These are phyloP conservation scores for Orychophragmus violaceus DNA, from an alignment of 345 rosid genomes.

Conservation along the genomic window DNA sequence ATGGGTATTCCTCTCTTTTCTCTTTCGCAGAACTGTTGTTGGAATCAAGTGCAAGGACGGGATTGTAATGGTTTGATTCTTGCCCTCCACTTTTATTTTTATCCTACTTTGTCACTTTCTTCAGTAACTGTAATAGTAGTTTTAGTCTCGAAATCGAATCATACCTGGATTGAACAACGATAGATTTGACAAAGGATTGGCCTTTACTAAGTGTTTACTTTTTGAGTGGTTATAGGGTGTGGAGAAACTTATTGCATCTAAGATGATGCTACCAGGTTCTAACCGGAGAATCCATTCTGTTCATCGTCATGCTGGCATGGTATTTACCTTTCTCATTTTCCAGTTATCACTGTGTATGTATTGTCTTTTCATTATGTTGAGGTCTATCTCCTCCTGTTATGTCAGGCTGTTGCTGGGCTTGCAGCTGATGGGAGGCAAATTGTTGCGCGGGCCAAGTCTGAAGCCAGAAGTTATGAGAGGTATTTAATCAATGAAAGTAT, in stretches of 20 bases:
- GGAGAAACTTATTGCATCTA: constrained; percentile 94
- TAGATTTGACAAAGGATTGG: background rate
- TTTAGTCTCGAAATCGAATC: background rate
- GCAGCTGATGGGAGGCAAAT: constrained; percentile 99
- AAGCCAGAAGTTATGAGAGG: constrained; percentile 87
- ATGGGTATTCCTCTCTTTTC: too few species aligned
- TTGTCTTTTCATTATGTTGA: background rate
- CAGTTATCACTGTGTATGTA: background rate
- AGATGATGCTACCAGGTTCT: constrained; percentile 98
- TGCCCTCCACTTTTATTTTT: background rate
- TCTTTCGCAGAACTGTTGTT: constrained; percentile 65
- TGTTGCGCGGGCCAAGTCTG: constrained; percentile 85
- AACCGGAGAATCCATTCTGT: constrained; percentile 92
- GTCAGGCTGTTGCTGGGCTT: constrained; percentile 96
- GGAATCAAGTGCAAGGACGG: constrained; percentile 99
- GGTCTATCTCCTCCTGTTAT: background rate
- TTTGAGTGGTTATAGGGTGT: constrained; percentile 58
- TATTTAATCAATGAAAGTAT: constrained; percentile 14
- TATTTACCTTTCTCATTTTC: constrained; percentile 9
- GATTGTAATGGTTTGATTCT: constrained; percentile 64
- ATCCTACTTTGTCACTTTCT: background rate
- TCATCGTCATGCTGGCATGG: constrained; percentile 98
- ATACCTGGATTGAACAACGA: background rate
- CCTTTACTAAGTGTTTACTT: background rate
- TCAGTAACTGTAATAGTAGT: background rate